Evolutionary conservation across 2,329 filamentous ascomycete genomes (phyloP).

Genomic region (Pseudogymnoascus sp.): DNA sequence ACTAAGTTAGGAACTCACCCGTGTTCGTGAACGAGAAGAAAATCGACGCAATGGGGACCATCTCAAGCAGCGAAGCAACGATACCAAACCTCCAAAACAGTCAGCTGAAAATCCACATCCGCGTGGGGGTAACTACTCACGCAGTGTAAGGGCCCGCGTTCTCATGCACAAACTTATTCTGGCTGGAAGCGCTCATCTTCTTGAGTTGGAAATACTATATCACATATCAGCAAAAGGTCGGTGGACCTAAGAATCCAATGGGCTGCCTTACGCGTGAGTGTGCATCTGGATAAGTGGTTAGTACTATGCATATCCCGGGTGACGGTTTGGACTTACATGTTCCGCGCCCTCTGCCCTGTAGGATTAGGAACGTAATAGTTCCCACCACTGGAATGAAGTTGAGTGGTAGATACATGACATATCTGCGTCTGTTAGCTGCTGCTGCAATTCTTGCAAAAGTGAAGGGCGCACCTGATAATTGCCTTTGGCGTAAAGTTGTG

Average conservation of each 20-base stretch:
- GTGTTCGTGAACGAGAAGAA: conserved; percentile 87
- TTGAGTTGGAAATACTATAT: conserved; percentile 79
- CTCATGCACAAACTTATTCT: conserved; percentile 59
- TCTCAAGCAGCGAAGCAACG: conserved; percentile 71
- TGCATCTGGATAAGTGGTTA: conserved; percentile 24
- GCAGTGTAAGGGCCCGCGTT: conserved; percentile 72
- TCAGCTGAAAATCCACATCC: conserved; percentile 2
- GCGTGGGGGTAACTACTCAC: conserved; percentile 41
- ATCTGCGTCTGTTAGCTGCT: conserved; percentile 29
- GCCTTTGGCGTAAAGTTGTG: conserved; percentile 50
- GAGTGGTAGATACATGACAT: conserved; percentile 78
- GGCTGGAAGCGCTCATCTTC: conserved; percentile 61
- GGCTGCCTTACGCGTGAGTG: conserved; percentile 43
- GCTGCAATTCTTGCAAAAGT: background rate
- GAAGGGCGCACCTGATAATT: conserved; percentile 48
- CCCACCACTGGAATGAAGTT: conserved; percentile 91
- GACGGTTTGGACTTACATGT: conserved; percentile 18
- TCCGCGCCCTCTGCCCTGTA: conserved; percentile 57
- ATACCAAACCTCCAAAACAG: conserved; percentile 57
- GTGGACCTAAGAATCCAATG: background rate
- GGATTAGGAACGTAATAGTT: conserved; percentile 67
- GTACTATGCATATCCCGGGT: background rate
- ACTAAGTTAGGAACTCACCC: conserved; percentile 34
- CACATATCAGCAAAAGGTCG: background rate
- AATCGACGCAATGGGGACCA: conserved; percentile 74